Conservation (phyloP, 208 protist species). For the Crithidia expoeki region DNA sequence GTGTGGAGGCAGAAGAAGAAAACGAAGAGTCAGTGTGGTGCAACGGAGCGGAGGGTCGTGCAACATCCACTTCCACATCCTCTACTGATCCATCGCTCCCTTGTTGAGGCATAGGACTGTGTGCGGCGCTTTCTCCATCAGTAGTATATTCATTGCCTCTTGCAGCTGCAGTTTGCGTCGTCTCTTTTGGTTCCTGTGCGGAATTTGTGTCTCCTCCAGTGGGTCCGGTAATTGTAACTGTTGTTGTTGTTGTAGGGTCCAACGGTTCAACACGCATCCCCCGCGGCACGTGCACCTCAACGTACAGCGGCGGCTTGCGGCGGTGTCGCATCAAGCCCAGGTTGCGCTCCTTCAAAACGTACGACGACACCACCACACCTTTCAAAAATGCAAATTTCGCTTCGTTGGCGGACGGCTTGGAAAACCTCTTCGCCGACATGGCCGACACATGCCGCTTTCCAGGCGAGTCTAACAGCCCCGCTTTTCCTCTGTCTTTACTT, state of each 20-base stretch:
- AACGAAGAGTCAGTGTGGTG: not conserved
- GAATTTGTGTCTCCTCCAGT: not conserved
- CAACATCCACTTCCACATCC: slow-evolving; percentile 15
- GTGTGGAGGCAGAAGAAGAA: slow-evolving; percentile 6
- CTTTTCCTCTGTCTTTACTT: not conserved
- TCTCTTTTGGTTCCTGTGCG: too few relatives aligned
- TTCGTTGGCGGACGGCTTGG: not conserved
- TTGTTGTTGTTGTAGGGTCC: not conserved
- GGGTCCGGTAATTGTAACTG: not conserved
- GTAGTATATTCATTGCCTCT: not conserved
- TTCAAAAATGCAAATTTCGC: slow-evolving; percentile 44
- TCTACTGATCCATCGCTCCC: not conserved
- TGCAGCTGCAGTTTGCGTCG: too few relatives aligned
- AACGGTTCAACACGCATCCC: slow-evolving; percentile 20
- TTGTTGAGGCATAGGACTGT: not conserved
- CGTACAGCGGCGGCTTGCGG: slow-evolving; percentile 15
- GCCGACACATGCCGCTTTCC: not conserved
- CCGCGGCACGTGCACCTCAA: slow-evolving; percentile 19
- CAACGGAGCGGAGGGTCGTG: not conserved
- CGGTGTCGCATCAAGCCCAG: not conserved
- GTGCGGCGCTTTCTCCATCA: too few relatives aligned
- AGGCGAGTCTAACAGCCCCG: not conserved
- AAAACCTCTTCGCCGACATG: slow-evolving; percentile 6
- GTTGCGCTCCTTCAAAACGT: slow-evolving; percentile 40
- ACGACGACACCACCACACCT: slow-evolving; percentile 40